Percentiles rank a stretch among this genome's conserved stretches.
Conservation (phyloP, 75 land plant species). For the Pinus taeda region DNA sequence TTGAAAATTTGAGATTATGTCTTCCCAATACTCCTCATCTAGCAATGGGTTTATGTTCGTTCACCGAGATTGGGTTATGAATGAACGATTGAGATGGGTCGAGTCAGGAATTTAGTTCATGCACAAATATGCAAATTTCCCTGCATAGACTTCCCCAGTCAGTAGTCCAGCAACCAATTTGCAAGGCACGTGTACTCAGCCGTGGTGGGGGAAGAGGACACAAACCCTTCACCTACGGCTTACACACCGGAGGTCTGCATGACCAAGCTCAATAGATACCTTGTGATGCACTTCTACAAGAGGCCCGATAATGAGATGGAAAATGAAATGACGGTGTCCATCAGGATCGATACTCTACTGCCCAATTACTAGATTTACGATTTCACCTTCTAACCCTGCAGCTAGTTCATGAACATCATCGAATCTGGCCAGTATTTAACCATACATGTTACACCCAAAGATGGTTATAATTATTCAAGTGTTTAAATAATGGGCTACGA, state of each 20-base stretch:
- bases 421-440: constrained; percentile 13
- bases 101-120: too few relatives aligned
- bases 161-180: too few relatives aligned
- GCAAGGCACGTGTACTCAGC: constrained; percentile 70
- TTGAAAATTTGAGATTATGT: too few relatives aligned
- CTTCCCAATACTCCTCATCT: too few relatives aligned
- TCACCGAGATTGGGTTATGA: too few relatives aligned
- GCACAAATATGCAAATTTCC: too few relatives aligned
- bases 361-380: constrained; percentile 17
- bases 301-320: constrained; percentile 2
- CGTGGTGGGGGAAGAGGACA: neutral
- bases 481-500: constrained; percentile 24
- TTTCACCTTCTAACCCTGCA: constrained; percentile 21
- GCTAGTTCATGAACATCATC: constrained; percentile 23
- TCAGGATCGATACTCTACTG: constrained; percentile 13
- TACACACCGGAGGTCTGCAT: constrained; percentile 74
- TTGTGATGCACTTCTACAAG: constrained; percentile 41
- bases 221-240: too few relatives aligned
- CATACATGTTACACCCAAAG: constrained; percentile 25
- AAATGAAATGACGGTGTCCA: constrained; percentile 7
- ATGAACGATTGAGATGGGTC: too few relatives aligned
- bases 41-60: too few relatives aligned
- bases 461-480: constrained; percentile 25
- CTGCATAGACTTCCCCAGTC: too few relatives aligned
- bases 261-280: constrained; percentile 52